phyloP scores from a whole-genome alignment of 306 rosid species.

The Prunus davidiana region DNA sequence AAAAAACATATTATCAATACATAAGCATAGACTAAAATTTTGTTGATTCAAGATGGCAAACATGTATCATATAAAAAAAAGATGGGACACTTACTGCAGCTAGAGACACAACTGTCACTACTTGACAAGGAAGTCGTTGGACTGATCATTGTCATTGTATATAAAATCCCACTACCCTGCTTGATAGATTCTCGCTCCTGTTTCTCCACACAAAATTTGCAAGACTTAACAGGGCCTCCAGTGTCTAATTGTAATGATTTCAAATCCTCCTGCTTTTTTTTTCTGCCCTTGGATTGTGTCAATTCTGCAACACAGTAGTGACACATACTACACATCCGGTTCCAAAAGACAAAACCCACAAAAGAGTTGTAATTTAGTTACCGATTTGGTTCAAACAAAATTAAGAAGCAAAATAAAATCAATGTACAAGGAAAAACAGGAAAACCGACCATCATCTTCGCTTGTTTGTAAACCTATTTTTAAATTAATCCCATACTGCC shows the following conservation, averaged over 20 bases:
- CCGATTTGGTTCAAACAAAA: slow-evolving; percentile 35
- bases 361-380: background rate
- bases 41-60: slow-evolving; percentile 11
- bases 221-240: slow-evolving; percentile 36
- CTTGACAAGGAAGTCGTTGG: slow-evolving; percentile 61
- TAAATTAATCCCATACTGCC: background rate
- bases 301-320: slow-evolving; percentile 60
- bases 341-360: slow-evolving; percentile 6
- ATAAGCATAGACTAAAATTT: background rate
- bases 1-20: slow-evolving; percentile 23
- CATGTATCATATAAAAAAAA: slow-evolving; percentile 8
- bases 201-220: slow-evolving; percentile 65
- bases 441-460: background rate
- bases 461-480: background rate
- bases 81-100: slow-evolving; percentile 50
- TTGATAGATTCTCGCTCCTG: slow-evolving; percentile 42
- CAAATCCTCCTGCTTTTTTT: slow-evolving; percentile 29
- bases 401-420: slow-evolving; percentile 11
- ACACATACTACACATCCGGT: slow-evolving; percentile 73
- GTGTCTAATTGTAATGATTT: slow-evolving; percentile 30
- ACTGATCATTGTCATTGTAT: slow-evolving; percentile 44
- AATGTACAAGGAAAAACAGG: background rate
- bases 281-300: slow-evolving; percentile 37
- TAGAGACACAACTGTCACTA: slow-evolving; percentile 66
- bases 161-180: slow-evolving; percentile 28